These are phyloP conservation scores for Salix suchowensis DNA, from an alignment of 345 rosid species.

Conservation along the genomic window DNA sequence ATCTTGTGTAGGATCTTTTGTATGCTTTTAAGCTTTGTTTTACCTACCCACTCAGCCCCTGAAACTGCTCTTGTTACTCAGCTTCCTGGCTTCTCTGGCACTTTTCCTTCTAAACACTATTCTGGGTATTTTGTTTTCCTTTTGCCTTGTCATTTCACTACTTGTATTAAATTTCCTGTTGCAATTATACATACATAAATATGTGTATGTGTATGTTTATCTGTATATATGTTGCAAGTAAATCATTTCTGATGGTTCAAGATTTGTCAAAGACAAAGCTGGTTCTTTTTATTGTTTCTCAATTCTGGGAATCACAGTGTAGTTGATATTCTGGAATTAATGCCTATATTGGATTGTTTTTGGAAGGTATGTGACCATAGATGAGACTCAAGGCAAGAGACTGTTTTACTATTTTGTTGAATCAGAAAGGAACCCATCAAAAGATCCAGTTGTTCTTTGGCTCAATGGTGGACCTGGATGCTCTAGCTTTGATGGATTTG, in stretches of 20 bases:
- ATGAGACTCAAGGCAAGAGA: conserved; percentile 44
- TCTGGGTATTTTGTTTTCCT: conserved; percentile 50
- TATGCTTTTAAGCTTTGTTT: conserved; percentile 18
- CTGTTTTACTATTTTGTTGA: conserved; percentile 75
- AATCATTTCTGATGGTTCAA: background rate
- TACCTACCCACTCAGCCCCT: conserved; percentile 44
- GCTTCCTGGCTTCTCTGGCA: conserved; percentile 62
- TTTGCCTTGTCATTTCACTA: background rate
- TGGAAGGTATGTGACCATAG: conserved; percentile 65
- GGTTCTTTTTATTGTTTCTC: background rate
- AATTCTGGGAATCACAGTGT: background rate
- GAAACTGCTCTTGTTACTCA: conserved; percentile 47
- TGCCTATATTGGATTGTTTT: conserved; percentile 4
- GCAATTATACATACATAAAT: too few species aligned
- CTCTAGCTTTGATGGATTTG: conserved; percentile 90
- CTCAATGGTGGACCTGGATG: conserved; percentile 97
- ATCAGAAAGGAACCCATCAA: conserved; percentile 63
- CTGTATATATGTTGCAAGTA: background rate
- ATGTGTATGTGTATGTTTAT: too few species aligned
- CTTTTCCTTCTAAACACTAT: conserved; percentile 76
- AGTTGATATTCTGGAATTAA: background rate
- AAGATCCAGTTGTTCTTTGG: conserved; percentile 86
- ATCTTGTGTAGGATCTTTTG: conserved; percentile 13
- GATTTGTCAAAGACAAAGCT: background rate
- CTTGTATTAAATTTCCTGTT: too few species aligned